Conservation (phyloP, 805 yeast genomes). For the Ogataea kodamae region DNA sequence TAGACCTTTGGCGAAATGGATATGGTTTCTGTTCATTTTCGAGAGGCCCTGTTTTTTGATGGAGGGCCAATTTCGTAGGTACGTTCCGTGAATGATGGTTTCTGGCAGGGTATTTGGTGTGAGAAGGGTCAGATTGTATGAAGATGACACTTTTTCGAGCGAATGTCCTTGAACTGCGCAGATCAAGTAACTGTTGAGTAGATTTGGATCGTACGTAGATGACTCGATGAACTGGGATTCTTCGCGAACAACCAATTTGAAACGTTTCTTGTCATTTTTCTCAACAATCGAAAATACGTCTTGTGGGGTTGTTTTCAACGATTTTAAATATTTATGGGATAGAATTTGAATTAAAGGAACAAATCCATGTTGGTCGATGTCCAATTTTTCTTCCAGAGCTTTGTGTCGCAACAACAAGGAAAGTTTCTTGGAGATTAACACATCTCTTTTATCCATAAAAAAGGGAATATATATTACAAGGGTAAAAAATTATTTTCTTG, state of each 20-base stretch:
- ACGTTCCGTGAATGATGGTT: conserved; percentile 79
- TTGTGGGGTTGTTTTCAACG: conserved; percentile 48
- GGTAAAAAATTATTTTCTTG: too few species aligned
- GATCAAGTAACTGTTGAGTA: conserved; percentile 41
- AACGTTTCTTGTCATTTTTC: conserved; percentile 69
- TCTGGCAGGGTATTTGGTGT: conserved; percentile 42
- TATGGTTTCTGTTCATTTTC: conserved; percentile 74
- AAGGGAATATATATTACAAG: too few species aligned
- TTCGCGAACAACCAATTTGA: conserved; percentile 38
- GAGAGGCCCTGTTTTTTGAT: conserved; percentile 60
- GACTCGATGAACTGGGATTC: conserved; percentile 20
- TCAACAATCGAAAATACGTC: conserved; percentile 62
- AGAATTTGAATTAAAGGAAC: conserved; percentile 53
- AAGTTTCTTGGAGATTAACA: conserved; percentile 64
- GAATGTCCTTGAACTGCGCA: conserved; percentile 96
- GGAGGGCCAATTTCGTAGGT: conserved; percentile 38
- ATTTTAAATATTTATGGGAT: conserved; percentile 53
- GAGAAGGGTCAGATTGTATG: conserved; percentile 30
- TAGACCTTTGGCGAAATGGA: conserved; percentile 73
- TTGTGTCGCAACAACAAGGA: conserved; percentile 83
- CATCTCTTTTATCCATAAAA: conserved; percentile 6
- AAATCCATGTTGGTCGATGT: conserved; percentile 67
- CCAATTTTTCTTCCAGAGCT: conserved; percentile 63
- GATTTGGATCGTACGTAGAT: conserved; percentile 7
- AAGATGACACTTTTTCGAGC: conserved; percentile 39